Evolutionary conservation across 2,329 filamentous ascomycete species (phyloP).

Genomic region (Hawksworthiomyces lignivorus): DNA sequence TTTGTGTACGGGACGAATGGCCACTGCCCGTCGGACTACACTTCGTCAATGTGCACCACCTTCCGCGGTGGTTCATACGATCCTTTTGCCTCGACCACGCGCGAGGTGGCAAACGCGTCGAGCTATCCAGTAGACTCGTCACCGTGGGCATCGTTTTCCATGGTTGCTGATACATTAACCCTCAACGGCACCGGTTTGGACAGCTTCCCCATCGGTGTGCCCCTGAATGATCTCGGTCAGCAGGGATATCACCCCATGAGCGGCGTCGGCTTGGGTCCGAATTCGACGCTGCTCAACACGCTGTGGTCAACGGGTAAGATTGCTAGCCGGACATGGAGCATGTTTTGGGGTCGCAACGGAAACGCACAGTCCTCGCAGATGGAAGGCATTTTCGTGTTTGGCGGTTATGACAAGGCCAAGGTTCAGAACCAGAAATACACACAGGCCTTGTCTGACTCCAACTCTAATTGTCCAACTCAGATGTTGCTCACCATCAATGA

Average conservation of each 20-base stretch:
- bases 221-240: constrained; percentile 17
- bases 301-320: constrained; percentile 21
- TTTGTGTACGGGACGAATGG: constrained; percentile 13
- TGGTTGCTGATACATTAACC: constrained; percentile 5
- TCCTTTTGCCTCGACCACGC: constrained; percentile 1
- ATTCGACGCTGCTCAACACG: constrained; percentile 23
- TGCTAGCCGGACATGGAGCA: constrained; percentile 21
- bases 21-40: constrained; percentile 4
- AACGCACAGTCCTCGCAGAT: constrained; percentile 11
- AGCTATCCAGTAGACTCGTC: constrained; percentile 4
- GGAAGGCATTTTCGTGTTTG: constrained; percentile 20
- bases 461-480: constrained; percentile 17
- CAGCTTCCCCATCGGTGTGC: constrained; percentile 16
- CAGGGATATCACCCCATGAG: constrained; percentile 19
- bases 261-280: constrained; percentile 21
- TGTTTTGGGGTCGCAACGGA: constrained; percentile 24
- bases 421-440: constrained; percentile 14
- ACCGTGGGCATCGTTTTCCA: background rate
- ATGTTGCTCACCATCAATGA: constrained; percentile 22
- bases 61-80: constrained; percentile 14
- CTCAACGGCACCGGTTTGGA: constrained; percentile 14
- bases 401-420: constrained; percentile 22
- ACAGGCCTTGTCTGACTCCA: constrained; percentile 14
- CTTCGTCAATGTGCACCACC: constrained; percentile 8
- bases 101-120: background rate